phyloP scores from a whole-genome alignment of 2,329 filamentous ascomycete genomes.

The Fusarium acutatum region DNA sequence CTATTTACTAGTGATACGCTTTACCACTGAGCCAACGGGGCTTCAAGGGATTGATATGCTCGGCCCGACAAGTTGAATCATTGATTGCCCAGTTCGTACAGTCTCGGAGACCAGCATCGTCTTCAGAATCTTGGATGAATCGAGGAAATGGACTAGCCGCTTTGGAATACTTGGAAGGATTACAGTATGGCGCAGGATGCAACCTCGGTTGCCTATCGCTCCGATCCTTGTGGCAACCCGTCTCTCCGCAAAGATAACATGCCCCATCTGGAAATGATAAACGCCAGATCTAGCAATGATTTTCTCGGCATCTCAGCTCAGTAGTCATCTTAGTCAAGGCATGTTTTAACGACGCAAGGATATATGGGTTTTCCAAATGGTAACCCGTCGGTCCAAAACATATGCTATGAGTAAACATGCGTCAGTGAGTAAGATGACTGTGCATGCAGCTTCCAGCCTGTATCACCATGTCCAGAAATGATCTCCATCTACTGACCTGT shows the following conservation, averaged over 20 bases:
- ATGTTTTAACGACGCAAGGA: not conserved
- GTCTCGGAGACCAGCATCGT: not conserved
- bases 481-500: too few relatives aligned
- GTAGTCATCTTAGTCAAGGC: not conserved
- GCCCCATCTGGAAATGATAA: not conserved
- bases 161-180: not conserved
- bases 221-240: not conserved
- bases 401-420: too few relatives aligned
- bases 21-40: not conserved
- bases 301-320: not conserved
- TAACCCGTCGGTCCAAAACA: not conserved
- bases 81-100: not conserved
- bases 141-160: not conserved
- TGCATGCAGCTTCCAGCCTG: not conserved
- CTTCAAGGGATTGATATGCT: not conserved
- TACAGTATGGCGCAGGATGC: not conserved
- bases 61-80: rapidly evolving
- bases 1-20: not conserved
- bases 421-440: not conserved
- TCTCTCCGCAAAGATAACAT: not conserved
- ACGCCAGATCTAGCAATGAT: not conserved
- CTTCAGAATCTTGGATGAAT: not conserved
- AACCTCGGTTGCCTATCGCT: not conserved
- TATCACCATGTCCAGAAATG: not conserved
- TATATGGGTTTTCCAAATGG: not conserved